phyloP scores from a whole-genome alignment of 306 rosid genomes.

The Erythrophleum fordii region DNA sequence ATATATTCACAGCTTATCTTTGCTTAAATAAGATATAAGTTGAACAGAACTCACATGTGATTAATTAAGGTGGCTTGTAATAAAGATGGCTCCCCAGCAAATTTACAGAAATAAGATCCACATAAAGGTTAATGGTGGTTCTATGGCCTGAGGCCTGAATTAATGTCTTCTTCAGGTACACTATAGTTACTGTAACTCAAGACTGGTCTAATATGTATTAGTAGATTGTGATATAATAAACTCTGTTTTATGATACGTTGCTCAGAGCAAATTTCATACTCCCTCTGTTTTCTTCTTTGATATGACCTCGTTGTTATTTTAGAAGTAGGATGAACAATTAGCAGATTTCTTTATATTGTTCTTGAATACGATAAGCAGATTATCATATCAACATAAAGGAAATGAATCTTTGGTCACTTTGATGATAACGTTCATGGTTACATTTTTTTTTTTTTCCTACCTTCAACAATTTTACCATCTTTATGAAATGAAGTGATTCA shows the following conservation, averaged over 20 bases:
- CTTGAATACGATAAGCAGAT: too few relatives aligned
- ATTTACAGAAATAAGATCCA: too few relatives aligned
- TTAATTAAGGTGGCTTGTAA: background rate
- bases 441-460: background rate
- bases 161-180: background rate
- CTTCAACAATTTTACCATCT: background rate
- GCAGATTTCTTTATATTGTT: background rate
- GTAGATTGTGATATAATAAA: background rate
- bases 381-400: too few relatives aligned
- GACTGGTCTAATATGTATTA: background rate
- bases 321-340: conserved; percentile 3
- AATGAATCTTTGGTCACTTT: conserved; percentile 12
- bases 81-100: background rate
- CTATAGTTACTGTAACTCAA: background rate
- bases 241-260: conserved; percentile 20
- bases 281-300: background rate
- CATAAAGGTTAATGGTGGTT: too few relatives aligned
- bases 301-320: too few relatives aligned
- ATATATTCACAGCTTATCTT: background rate
- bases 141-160: background rate
- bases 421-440: background rate
- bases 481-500: conserved; percentile 6
- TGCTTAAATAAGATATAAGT: background rate
- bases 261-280: background rate
- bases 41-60: background rate